Percentiles rank a stretch among this genome's conserved stretches.
These are phyloP conservation scores for Boletus rubescentipes DNA, from an alignment of 768 basidiomycete species.

Conservation along the genomic window DNA sequence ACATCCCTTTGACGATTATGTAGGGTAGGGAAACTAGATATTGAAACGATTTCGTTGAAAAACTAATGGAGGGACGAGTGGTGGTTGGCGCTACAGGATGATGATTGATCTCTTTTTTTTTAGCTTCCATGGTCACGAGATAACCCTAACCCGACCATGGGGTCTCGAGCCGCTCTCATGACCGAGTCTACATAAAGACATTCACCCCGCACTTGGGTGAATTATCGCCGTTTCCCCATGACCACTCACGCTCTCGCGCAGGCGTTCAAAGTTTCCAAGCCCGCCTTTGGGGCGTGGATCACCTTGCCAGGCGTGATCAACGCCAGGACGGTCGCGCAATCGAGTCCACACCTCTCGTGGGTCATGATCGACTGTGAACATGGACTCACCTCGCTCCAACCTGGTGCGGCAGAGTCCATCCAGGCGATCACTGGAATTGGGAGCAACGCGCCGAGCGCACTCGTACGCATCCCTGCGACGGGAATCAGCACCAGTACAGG, in stretches of 20 bases:
- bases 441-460: conserved; percentile 45
- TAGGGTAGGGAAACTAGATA: no score
- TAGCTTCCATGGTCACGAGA: no score
- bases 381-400: conserved; percentile 54
- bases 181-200: conserved; percentile 5
- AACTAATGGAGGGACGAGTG: no score
- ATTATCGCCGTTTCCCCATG: conserved; percentile 33
- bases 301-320: conserved; percentile 58
- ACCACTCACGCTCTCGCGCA: conserved; percentile 52
- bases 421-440: conserved; percentile 51
- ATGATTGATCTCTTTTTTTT: no score
- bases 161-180: not conserved
- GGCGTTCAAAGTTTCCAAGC: conserved; percentile 52
- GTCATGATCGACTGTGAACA: conserved; percentile 70
- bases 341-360: conserved; percentile 60
- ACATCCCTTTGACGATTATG: no score
- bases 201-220: not conserved
- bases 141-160: no score
- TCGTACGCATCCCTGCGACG: conserved; percentile 66
- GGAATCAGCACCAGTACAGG: conserved; percentile 52
- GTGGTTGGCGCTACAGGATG: no score
- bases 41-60: no score
- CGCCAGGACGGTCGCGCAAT: conserved; percentile 57
- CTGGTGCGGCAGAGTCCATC: conserved; percentile 55
- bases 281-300: conserved; percentile 69